Conservation (phyloP, 768 basidiomycete genomes). For the Cystobasidium onofrii region DNA sequence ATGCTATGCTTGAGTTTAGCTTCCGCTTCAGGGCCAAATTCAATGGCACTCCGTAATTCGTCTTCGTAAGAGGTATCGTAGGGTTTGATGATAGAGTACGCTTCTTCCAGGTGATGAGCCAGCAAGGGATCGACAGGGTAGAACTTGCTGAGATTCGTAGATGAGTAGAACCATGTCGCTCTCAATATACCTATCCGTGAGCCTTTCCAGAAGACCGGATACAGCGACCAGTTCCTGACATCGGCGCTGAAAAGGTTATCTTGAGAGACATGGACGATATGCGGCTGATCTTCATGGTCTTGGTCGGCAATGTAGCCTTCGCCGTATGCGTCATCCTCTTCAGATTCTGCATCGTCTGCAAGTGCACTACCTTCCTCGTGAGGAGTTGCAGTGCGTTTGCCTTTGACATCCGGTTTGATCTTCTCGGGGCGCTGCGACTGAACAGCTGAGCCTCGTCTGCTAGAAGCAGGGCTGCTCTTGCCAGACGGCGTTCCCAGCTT, state of each 20-base stretch:
- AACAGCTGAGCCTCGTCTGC: slow-evolving; percentile 4
- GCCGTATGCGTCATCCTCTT: not conserved
- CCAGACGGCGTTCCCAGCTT: not conserved
- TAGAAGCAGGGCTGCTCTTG: slow-evolving; percentile 22
- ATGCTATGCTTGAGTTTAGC: slow-evolving; percentile 34
- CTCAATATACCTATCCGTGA: slow-evolving; percentile 22
- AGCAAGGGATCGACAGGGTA: slow-evolving; percentile 40
- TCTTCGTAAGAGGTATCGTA: slow-evolving; percentile 35
- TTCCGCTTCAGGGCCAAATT: slow-evolving; percentile 38
- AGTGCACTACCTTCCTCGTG: not conserved
- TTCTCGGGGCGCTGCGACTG: not conserved
- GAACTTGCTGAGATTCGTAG: slow-evolving; percentile 29
- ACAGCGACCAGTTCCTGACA: slow-evolving; percentile 24
- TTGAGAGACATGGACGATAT: slow-evolving; percentile 36
- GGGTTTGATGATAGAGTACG: slow-evolving; percentile 36
- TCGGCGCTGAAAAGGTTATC: slow-evolving; percentile 38
- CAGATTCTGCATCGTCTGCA: not conserved
- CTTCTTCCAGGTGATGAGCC: slow-evolving; percentile 35
- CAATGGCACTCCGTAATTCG: slow-evolving; percentile 37
- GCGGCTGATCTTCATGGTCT: slow-evolving; percentile 4
- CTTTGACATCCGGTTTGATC: not conserved
- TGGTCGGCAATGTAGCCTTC: slow-evolving; percentile 25
- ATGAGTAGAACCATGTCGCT: slow-evolving; percentile 35
- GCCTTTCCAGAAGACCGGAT: slow-evolving; percentile 40
- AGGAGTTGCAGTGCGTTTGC: not conserved